Evolutionary conservation across 2,329 filamentous ascomycete species (phyloP).

Genomic region (Arthrobotrys iridis): DNA sequence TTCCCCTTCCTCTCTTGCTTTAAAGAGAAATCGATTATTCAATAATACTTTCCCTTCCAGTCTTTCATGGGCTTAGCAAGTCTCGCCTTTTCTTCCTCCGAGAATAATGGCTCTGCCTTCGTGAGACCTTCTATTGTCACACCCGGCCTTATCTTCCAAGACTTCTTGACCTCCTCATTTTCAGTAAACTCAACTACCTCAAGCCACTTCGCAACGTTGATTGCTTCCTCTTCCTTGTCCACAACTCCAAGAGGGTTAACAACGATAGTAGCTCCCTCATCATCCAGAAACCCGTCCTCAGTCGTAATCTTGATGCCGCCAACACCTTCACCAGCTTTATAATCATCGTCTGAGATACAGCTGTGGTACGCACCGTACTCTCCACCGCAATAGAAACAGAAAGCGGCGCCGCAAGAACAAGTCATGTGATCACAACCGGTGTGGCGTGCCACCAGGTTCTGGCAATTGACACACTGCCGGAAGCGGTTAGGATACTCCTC

Average conservation of each 20-base stretch:
- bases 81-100: conserved; percentile 20
- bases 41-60: conserved; percentile 44
- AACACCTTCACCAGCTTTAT: conserved; percentile 18
- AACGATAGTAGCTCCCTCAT: background rate
- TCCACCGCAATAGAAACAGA: conserved; percentile 50
- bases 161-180: conserved; percentile 24
- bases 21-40: background rate
- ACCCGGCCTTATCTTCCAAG: conserved; percentile 35
- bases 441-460: conserved; percentile 43
- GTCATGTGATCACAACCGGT: conserved; percentile 52
- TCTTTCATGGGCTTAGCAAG: conserved; percentile 41
- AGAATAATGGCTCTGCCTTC: background rate
- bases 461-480: conserved; percentile 47
- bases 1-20: background rate
- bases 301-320: conserved; percentile 50
- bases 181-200: conserved; percentile 36
- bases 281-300: conserved; percentile 43
- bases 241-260: conserved; percentile 16
- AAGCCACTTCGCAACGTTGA: conserved; percentile 30
- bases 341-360: conserved; percentile 42
- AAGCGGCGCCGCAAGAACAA: conserved; percentile 43
- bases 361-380: conserved; percentile 44
- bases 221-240: conserved; percentile 18
- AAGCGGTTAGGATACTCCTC: conserved; percentile 51
- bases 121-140: background rate